A percentile compares a stretch with the other conserved stretches of the same genome.
Evolutionary conservation across 371 early-diverging fungal species (phyloP).

Genomic region (Mucor plumbeus): DNA sequence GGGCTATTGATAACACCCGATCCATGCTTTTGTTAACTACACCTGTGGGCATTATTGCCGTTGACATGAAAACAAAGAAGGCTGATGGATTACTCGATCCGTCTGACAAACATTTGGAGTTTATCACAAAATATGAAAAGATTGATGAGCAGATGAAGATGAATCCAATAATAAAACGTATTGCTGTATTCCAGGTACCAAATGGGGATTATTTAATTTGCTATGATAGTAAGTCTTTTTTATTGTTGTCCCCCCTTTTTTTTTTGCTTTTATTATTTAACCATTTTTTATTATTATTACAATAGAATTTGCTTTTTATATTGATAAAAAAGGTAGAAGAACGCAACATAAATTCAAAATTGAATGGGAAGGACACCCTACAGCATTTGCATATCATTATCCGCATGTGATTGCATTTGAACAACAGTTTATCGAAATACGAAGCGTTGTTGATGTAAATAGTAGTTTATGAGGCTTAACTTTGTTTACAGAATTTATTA

Average conservation of each 20-base stretch:
- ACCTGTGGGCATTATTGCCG: slow-evolving; percentile 37
- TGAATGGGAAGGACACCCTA: slow-evolving; percentile 44
- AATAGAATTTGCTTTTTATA: slow-evolving; percentile 43
- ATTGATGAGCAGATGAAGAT: slow-evolving; percentile 32
- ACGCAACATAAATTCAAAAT: slow-evolving; percentile 35
- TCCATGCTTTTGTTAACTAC: slow-evolving; percentile 41
- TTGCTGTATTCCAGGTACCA: slow-evolving; percentile 38
- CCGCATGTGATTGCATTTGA: slow-evolving; percentile 50
- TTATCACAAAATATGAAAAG: slow-evolving; percentile 39
- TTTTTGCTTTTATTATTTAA: neutral
- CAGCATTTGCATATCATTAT: slow-evolving; percentile 37
- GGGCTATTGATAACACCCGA: slow-evolving; percentile 46
- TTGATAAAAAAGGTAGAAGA: slow-evolving; percentile 42
- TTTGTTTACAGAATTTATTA: neutral
- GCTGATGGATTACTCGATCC: slow-evolving; percentile 40
- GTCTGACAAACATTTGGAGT: slow-evolving; percentile 36
- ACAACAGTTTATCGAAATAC: slow-evolving; percentile 40
- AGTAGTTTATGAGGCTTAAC: neutral
- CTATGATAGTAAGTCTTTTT: slow-evolving; percentile 41
- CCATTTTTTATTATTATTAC: no score
- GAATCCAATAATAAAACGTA: slow-evolving; percentile 29
- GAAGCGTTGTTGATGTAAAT: slow-evolving; percentile 28
- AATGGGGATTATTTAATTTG: slow-evolving; percentile 43
- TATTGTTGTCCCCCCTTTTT: no score
- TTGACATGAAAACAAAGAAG: slow-evolving; percentile 43